Evolutionary conservation across 2,329 filamentous ascomycete genomes (phyloP).

Genomic region (Remersonia thermophila): DNA sequence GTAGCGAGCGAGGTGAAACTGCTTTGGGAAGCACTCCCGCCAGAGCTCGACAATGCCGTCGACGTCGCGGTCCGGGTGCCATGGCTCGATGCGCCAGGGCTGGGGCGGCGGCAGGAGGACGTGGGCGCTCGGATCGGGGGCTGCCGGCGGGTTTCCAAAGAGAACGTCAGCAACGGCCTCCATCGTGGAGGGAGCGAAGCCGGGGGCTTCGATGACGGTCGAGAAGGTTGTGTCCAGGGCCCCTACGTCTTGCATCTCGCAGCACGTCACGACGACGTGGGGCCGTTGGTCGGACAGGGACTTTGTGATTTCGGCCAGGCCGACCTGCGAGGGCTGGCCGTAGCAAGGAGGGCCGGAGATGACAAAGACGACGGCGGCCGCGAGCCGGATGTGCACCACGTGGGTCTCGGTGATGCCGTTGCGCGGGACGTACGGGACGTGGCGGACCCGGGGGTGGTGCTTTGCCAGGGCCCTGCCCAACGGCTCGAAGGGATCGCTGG

Average conservation of each 20-base stretch:
- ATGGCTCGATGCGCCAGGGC: constrained; percentile 31
- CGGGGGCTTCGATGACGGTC: constrained; percentile 38
- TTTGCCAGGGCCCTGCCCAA: constrained; percentile 51
- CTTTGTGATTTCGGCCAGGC: constrained; percentile 34
- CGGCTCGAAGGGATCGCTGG: constrained; percentile 56
- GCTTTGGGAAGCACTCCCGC: constrained; percentile 31
- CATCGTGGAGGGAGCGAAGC: constrained; percentile 36
- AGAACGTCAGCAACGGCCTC: constrained; percentile 39
- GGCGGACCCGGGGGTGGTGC: constrained; percentile 49
- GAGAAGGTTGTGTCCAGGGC: constrained; percentile 32
- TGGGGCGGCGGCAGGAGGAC: constrained; percentile 21
- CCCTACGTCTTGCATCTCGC: constrained; percentile 28
- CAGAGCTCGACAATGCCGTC: constrained; percentile 33
- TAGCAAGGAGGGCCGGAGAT: constrained; percentile 36
- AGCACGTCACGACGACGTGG: constrained; percentile 41
- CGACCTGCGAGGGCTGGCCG: constrained; percentile 39
- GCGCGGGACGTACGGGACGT: constrained; percentile 57
- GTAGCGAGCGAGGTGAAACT: constrained; percentile 33
- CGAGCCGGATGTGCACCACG: constrained; percentile 47
- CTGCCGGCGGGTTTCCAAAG: constrained; percentile 28
- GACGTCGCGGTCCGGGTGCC: constrained; percentile 29
- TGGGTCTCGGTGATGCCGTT: constrained; percentile 53
- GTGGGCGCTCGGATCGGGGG: constrained; percentile 16
- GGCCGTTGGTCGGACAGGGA: constrained; percentile 35
- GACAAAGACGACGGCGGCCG: constrained; percentile 49